Conservation (phyloP, 345 rosid species). For the Aegle marmelos region DNA sequence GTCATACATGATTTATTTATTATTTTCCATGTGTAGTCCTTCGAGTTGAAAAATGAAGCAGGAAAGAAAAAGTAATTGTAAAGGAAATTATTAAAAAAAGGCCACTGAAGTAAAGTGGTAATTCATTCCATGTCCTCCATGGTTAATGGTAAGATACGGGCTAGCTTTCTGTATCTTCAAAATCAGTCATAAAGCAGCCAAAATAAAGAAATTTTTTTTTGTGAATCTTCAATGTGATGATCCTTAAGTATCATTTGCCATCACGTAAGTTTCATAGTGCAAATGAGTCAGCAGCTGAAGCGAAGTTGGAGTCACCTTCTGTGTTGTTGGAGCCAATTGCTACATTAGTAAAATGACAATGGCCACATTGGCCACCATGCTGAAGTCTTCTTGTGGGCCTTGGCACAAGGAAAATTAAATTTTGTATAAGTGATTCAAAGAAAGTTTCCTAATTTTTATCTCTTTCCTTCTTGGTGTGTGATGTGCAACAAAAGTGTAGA, state of each 20-base stretch:
- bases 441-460: no score
- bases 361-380: neutral
- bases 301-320: neutral
- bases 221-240: neutral
- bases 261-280: neutral
- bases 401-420: no score
- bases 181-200: neutral
- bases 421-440: no score
- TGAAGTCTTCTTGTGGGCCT: no score
- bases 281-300: neutral
- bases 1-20: constrained; percentile 20
- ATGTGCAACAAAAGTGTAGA: no score
- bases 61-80: neutral
- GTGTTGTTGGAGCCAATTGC: neutral
- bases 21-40: neutral
- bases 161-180: neutral
- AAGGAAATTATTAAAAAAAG: neutral
- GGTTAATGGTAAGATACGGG: neutral
- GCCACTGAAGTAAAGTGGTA: neutral
- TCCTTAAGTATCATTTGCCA: neutral
- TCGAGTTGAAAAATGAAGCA: neutral
- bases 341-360: neutral
- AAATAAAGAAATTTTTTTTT: neutral
- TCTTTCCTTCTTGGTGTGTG: no score
- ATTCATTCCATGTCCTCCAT: neutral